Conservation (phyloP, 2,329 filamentous ascomycete species). For the Pleurostoma richardsiae region DNA sequence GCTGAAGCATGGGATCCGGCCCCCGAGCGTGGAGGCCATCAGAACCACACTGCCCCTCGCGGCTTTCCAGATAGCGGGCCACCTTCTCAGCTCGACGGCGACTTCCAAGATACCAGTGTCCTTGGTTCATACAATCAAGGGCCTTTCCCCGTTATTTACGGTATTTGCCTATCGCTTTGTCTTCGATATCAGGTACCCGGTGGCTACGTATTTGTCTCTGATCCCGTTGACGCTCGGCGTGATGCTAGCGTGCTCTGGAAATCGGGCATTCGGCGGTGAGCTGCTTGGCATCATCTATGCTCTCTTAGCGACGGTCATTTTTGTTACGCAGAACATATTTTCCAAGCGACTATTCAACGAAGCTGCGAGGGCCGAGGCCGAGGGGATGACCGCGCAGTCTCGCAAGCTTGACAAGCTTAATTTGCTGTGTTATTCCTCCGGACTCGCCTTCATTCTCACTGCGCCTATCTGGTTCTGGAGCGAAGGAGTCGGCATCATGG, state of each 20-base stretch:
- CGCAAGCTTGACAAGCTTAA: slow-evolving; percentile 96
- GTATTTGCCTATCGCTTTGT: slow-evolving; percentile 88
- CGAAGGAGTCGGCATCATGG: slow-evolving; percentile 74
- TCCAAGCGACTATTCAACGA: slow-evolving; percentile 98
- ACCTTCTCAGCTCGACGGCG: slow-evolving; percentile 89
- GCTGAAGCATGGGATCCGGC: slow-evolving; percentile 76
- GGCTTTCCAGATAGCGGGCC: slow-evolving; percentile 86
- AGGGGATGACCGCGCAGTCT: slow-evolving; percentile 55
- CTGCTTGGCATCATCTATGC: slow-evolving; percentile 87
- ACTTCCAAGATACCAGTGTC: slow-evolving; percentile 95
- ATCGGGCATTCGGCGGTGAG: slow-evolving; percentile 71
- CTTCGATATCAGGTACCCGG: slow-evolving; percentile 83
- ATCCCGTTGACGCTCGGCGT: slow-evolving; percentile 93
- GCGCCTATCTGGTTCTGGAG: slow-evolving; percentile 89
- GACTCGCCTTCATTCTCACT: slow-evolving; percentile 83
- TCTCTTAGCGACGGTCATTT: slow-evolving; percentile 84
- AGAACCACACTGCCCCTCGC: slow-evolving; percentile 86
- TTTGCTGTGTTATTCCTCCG: slow-evolving; percentile 93
- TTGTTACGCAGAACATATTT: slow-evolving; percentile 97
- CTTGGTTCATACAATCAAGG: slow-evolving; percentile 97
- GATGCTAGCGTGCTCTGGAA: slow-evolving; percentile 90
- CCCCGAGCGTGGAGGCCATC: slow-evolving; percentile 76
- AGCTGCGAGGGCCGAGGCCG: slow-evolving; percentile 76
- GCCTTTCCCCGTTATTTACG: slow-evolving; percentile 90
- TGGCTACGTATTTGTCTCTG: slow-evolving; percentile 80